Conservation (phyloP, 768 basidiomycete species). For the Imleria badia region DNA sequence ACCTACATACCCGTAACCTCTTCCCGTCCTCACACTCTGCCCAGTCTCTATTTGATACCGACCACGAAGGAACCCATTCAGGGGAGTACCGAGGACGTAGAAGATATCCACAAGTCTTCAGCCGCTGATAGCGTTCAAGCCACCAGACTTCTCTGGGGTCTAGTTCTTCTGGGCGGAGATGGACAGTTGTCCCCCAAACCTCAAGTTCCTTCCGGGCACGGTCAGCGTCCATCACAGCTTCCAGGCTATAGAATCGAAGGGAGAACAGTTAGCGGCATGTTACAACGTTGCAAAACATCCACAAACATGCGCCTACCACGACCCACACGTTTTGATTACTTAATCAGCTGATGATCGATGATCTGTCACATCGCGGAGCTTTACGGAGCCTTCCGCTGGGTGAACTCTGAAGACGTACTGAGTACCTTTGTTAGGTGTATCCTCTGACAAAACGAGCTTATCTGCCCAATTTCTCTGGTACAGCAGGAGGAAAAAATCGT, state of each 20-base stretch:
- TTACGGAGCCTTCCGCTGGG: not conserved
- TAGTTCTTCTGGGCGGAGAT: slow-evolving; percentile 1
- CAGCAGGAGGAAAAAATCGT: no score
- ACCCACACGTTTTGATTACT: not conserved
- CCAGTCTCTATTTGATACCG: not conserved
- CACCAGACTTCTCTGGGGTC: slow-evolving; percentile 13
- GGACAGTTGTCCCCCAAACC: not conserved
- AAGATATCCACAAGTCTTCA: slow-evolving; percentile 5
- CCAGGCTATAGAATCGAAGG: not conserved
- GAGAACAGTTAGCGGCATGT: no score
- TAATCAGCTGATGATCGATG: not conserved
- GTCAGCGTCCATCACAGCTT: not conserved
- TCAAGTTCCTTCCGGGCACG: not conserved
- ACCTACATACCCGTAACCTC: not conserved
- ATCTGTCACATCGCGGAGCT: not conserved
- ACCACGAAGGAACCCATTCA: slow-evolving; percentile 13
- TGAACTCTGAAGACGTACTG: no score
- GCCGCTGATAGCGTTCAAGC: slow-evolving; percentile 5
- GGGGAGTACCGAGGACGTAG: slow-evolving; percentile 16
- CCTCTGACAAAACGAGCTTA: no score
- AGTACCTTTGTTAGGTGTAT: no score
- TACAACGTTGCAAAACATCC: not conserved
- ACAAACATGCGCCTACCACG: slow-evolving; percentile 6
- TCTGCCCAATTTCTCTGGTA: no score
- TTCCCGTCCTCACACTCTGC: not conserved